Evolutionary conservation across 2,329 filamentous ascomycete species (phyloP).

Genomic region (Rhynchosporium agropyri): DNA sequence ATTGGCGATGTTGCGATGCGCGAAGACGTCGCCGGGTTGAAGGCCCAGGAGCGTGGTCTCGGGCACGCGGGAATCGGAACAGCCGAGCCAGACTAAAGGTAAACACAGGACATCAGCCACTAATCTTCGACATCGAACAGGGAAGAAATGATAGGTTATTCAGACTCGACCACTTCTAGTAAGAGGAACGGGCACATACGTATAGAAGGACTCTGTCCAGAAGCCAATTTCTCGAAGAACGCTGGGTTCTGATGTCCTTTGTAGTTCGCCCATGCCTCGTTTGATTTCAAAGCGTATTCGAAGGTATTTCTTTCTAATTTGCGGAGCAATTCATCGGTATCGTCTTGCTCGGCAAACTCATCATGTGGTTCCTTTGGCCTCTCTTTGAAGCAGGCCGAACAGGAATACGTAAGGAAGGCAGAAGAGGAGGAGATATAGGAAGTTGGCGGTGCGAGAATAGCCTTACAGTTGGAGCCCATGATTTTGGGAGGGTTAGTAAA

Average conservation of each 20-base stretch:
- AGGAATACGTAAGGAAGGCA: constrained; percentile 2
- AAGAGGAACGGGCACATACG: constrained; percentile 47
- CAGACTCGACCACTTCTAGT: not conserved
- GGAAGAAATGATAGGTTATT: not conserved
- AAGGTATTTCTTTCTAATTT: constrained; percentile 45
- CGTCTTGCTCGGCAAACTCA: not conserved
- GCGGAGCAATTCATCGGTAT: constrained; percentile 15
- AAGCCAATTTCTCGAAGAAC: constrained; percentile 69
- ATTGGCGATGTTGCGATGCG: constrained; percentile 91
- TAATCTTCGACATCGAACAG: not conserved
- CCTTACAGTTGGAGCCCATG: constrained; percentile 25
- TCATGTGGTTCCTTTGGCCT: not conserved
- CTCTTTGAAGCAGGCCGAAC: not conserved
- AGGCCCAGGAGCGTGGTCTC: constrained; percentile 80
- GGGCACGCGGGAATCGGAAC: constrained; percentile 82
- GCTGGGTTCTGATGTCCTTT: constrained; percentile 67
- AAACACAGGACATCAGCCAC: constrained; percentile 16
- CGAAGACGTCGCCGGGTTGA: constrained; percentile 82
- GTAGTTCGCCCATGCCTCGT: constrained; percentile 70
- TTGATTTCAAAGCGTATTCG: constrained; percentile 65
- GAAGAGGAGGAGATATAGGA: constrained; percentile 7
- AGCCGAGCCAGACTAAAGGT: constrained; percentile 75
- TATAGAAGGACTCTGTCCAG: constrained; percentile 67
- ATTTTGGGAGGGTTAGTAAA: not conserved
- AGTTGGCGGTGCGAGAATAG: constrained; percentile 18